Conservation (phyloP, 345 rosid species). For the Durio zibethinus region DNA sequence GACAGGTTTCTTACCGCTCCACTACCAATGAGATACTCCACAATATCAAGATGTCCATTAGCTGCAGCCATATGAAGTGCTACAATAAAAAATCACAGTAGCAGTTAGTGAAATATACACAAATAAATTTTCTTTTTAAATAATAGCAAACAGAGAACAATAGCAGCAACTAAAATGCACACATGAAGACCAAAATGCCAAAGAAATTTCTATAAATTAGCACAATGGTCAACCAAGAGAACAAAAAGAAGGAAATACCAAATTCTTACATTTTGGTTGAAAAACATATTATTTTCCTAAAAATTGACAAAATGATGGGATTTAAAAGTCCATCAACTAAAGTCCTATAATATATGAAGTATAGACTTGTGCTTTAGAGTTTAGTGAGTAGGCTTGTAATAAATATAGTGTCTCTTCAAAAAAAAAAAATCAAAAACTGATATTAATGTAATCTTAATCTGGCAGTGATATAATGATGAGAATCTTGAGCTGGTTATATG, state of each 20-base stretch:
- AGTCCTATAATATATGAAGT: background rate
- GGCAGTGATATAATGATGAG: background rate
- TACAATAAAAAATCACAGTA: conserved; percentile 28
- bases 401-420: background rate
- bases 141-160: background rate
- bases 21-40: conserved; percentile 64
- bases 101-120: background rate
- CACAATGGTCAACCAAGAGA: background rate
- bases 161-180: background rate
- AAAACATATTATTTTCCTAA: background rate
- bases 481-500: background rate
- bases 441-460: background rate
- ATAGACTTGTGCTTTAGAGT: background rate
- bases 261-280: background rate
- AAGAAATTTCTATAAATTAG: background rate
- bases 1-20: conserved; percentile 56
- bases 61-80: conserved; percentile 98
- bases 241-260: background rate
- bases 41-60: conserved; percentile 66
- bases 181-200: background rate
- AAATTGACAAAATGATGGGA: background rate
- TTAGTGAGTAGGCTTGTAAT: background rate
- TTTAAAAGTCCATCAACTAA: background rate
- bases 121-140: background rate
- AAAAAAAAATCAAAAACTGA: background rate